A percentile compares a stretch with the other conserved stretches of the same genome.
Evolutionary conservation across 2,329 filamentous ascomycete genomes (phyloP).

Genomic region (Bertia moriformis): DNA sequence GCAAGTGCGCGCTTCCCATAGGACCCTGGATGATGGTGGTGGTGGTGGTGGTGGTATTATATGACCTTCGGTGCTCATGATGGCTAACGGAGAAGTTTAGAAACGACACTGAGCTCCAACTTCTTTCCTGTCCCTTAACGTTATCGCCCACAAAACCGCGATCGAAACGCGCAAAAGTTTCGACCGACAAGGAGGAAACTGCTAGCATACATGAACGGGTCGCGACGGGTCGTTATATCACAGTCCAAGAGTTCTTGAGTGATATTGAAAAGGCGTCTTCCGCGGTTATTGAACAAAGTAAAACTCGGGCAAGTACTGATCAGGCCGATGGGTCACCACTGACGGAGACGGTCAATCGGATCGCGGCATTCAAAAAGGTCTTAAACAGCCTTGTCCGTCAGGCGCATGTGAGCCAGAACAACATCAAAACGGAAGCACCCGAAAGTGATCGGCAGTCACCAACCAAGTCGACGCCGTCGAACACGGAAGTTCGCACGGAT

Average conservation of each 20-base stretch:
- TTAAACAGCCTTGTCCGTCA: neutral
- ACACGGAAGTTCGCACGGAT: neutral
- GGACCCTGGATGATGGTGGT: too few species aligned
- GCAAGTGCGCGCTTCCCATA: slow-evolving; percentile 11
- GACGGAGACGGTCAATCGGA: slow-evolving; percentile 1
- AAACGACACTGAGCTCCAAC: slow-evolving; percentile 23
- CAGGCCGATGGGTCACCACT: slow-evolving; percentile 10
- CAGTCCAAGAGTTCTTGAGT: slow-evolving; percentile 21
- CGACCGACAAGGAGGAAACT: slow-evolving; percentile 14
- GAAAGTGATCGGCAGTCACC: neutral
- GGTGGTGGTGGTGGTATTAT: too few species aligned
- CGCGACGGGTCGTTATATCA: slow-evolving; percentile 17
- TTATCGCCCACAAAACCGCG: slow-evolving; percentile 19
- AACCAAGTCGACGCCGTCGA: neutral
- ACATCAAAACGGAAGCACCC: neutral
- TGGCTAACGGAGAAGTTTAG: slow-evolving; percentile 14
- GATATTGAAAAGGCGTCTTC: slow-evolving; percentile 23
- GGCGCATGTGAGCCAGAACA: neutral
- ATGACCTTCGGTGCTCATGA: slow-evolving; percentile 4
- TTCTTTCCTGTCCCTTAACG: slow-evolving; percentile 21
- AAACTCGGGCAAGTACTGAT: slow-evolving; percentile 12
- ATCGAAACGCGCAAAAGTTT: slow-evolving; percentile 23
- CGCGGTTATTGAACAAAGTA: slow-evolving; percentile 18
- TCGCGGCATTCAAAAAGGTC: neutral
- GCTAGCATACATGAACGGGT: slow-evolving; percentile 21